Base-by-base conservation (phyloP, 805 yeast genomes). In the Pichia eremophila region DNA sequence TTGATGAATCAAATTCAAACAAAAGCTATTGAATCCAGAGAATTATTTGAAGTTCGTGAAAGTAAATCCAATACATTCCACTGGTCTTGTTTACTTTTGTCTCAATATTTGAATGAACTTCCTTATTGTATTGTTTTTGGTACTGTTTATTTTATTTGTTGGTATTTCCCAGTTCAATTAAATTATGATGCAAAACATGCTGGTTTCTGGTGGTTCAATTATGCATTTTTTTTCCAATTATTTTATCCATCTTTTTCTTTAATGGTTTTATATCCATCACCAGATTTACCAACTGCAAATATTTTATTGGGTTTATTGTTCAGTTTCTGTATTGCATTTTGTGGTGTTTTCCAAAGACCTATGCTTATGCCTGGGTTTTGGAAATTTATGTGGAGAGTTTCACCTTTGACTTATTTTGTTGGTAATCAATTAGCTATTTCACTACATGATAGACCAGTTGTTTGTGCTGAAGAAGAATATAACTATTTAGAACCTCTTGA, bases 311-410 rank as follows among this genome's bases (percentile, higher is more conserved):
- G 83, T 40, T 63, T 83, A 54, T 63, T 77, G 51, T 74, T 78
- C 61, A 68, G 82, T 35, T 74, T 83, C 60, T 63, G 76, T 56
- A 71, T 83, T 48, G 68, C 81, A 22, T 84, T 85, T 68, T 73
- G 85, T 62, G 88, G 90, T 68, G 82, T 83, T 48, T 68, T 81
- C 50, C 86, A 81, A 57, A 77, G 80, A 17, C 66, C 66, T 8
- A 39, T 51, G 3, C 65, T 71, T 46, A 74, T 85, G 81, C 93
- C 95, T 12, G 80, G 85, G 1, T 86, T 86, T 70, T 86, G 95
- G 95, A 79, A 76, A 42, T 86, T 83, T 62, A 83, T 86, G 89
- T 81, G 84, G 75, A 75, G 83, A 54, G 72, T 71, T 19, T 81
- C 86, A 27, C 95, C 85, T 10, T 74, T 75, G 64, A 83, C 91